A percentile compares a stretch with the other conserved stretches of the same genome.
Conservation (phyloP, 2,329 filamentous ascomycete genomes). For the Cryoendolithus antarcticus region DNA sequence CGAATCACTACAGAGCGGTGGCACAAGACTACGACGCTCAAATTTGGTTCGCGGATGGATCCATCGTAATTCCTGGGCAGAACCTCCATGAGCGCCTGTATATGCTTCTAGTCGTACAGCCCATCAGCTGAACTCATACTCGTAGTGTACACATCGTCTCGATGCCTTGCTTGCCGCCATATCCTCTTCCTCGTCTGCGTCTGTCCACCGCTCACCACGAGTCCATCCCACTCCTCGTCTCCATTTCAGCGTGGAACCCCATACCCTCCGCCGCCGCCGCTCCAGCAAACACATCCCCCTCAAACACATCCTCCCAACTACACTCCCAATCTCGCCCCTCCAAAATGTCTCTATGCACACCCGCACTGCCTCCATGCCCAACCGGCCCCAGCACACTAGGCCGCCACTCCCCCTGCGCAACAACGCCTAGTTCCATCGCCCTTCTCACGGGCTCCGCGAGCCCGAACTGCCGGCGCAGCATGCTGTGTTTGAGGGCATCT, state of each 20-base stretch:
- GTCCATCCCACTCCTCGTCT: constrained; percentile 26
- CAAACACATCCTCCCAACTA: constrained; percentile 89
- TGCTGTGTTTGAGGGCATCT: constrained; percentile 76
- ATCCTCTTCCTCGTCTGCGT: too few relatives aligned
- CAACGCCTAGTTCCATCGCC: constrained; percentile 91
- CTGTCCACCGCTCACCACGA: background rate
- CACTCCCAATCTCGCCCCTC: constrained; percentile 64
- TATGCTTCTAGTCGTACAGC: too few relatives aligned
- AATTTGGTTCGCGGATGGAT: too few relatives aligned
- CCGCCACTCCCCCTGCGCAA: constrained; percentile 65
- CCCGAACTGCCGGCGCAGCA: constrained; percentile 75
- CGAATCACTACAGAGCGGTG: too few relatives aligned
- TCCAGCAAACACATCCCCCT: constrained; percentile 57
- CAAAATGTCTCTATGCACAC: constrained; percentile 83
- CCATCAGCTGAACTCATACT: too few relatives aligned
- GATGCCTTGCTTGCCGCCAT: too few relatives aligned
- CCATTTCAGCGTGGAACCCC: constrained; percentile 84
- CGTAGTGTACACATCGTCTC: too few relatives aligned
- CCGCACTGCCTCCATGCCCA: constrained; percentile 30
- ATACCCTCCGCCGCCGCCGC: constrained; percentile 19
- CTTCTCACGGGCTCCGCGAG: constrained; percentile 85
- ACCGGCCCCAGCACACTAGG: constrained; percentile 52
- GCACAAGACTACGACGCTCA: too few relatives aligned
- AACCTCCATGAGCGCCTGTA: too few relatives aligned
- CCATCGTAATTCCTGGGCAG: too few relatives aligned